phyloP scores from a whole-genome alignment of 2,329 filamentous ascomycete species.

The Colletotrichum brevisporum region DNA sequence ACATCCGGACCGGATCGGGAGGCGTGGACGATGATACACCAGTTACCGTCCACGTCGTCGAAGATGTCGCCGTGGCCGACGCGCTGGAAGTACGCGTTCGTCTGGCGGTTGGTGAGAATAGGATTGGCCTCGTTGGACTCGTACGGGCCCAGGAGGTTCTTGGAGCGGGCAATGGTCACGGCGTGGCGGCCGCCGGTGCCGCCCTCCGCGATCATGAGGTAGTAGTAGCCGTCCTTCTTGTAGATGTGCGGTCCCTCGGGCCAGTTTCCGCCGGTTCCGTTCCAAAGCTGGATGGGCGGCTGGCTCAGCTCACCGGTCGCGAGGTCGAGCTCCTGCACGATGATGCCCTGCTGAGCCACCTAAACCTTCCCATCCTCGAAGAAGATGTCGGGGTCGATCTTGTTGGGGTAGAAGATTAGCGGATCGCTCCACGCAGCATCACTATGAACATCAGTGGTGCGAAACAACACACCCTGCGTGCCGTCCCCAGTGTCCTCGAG shows the following conservation, averaged over 20 bases:
- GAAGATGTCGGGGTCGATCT: constrained; percentile 63
- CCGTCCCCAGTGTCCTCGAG: not conserved
- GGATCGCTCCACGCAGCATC: constrained; percentile 45
- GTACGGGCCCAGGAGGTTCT: constrained; percentile 58
- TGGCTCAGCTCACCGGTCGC: constrained; percentile 49
- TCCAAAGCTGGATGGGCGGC: constrained; percentile 54
- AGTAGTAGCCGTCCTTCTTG: constrained; percentile 65
- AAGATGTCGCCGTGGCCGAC: constrained; percentile 62
- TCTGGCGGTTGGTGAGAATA: constrained; percentile 57
- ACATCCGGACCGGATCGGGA: constrained; percentile 59
- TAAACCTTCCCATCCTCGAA: constrained; percentile 65
- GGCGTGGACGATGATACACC: constrained; percentile 65
- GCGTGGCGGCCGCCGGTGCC: constrained; percentile 59
- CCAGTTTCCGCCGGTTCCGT: constrained; percentile 58
- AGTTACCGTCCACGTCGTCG: constrained; percentile 59
- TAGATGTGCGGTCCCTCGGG: constrained; percentile 68
- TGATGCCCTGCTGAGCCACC: constrained; percentile 44
- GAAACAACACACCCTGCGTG: constrained; percentile 32
- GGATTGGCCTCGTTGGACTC: constrained; percentile 58
- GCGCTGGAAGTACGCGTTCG: constrained; percentile 56
- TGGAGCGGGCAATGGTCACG: constrained; percentile 59
- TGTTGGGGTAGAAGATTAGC: constrained; percentile 36
- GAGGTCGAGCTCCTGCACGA: constrained; percentile 50
- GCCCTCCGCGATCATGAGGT: constrained; percentile 67
- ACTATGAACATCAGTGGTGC: constrained; percentile 38